phyloP scores from a whole-genome alignment of 1,139 yeast genomes.

The Kodamaea plutei region DNA sequence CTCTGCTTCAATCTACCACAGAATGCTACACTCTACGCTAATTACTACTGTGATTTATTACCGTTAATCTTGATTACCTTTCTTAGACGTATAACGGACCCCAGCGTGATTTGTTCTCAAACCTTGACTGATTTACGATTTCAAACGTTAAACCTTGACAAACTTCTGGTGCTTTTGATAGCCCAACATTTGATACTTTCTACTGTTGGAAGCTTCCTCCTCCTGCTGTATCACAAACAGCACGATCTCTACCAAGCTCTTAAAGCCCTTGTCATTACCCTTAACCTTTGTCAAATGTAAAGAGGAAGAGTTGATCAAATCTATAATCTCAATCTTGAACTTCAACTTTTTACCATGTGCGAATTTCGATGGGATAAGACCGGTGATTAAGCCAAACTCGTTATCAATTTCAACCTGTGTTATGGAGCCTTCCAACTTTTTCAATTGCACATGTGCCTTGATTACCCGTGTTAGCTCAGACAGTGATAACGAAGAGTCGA shows the following conservation, averaged over 20 bases:
- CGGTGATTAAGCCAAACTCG: conserved; percentile 43
- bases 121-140: too few species aligned
- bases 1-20: too few species aligned
- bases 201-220: conserved; percentile 24
- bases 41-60: too few species aligned
- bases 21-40: too few species aligned
- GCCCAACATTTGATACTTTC: conserved; percentile 19
- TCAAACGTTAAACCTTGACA: conserved; percentile 1
- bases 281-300: conserved; percentile 53
- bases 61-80: too few species aligned
- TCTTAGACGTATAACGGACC: too few species aligned
- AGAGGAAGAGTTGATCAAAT: conserved; percentile 40
- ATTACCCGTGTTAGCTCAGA: conserved; percentile 32
- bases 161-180: conserved; percentile 8
- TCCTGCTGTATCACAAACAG: conserved; percentile 35
- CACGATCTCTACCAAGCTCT: conserved; percentile 49
- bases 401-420: conserved; percentile 38
- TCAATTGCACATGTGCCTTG: conserved; percentile 41
- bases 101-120: too few species aligned
- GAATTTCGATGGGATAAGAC: conserved; percentile 45
- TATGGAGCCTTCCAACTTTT: conserved; percentile 50
- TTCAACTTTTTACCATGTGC: conserved; percentile 46
- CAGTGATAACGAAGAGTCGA: conserved; percentile 32
- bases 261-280: conserved; percentile 69
- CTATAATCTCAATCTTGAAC: conserved; percentile 44